Base-by-base conservation (phyloP, 148 eudicot genomes). In the Camellia japonica region DNA sequence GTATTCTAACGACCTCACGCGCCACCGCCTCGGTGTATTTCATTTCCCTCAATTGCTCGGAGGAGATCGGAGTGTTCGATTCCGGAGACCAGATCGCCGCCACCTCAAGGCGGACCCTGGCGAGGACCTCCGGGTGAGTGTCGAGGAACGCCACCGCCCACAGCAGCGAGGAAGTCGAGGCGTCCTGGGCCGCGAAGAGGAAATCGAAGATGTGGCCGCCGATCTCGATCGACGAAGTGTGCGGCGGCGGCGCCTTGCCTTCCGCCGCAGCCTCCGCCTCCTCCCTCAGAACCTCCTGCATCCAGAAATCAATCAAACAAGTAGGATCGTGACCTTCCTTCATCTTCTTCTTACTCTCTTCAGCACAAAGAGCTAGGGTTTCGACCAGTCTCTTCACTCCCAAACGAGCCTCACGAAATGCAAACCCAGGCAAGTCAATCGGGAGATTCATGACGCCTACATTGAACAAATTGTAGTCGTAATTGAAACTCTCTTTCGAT, bases 11-110 rank as follows among this genome's bases (percentile, higher is more conserved):
- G 0, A 95, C 87, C 87, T 95, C 98, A 46, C 97, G 89, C n/a
- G 98, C 94, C 77, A 93, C 98, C 18, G 98, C 98, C 43, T 89
- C 92, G n/a, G 94, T 88, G 89, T 90, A 95, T 80, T 79, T 90
- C 96, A 95, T 86, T 59, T 84, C 80, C 67, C 78, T 52, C 9
- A 95, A 58, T 19, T 88, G 86, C 10, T 93, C 98, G 5, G 91
- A 88, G 3, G 92, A 83, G 30, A 93, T 89, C 0, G 73, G 69
- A 0, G 74, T 49, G 63, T 79, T 81, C 1, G 82, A 71, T 14
- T 83, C 89, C 9, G 91, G 86, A 0, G 71, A 23, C 98, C 98
- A 94, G 1, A 89, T 63, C 0, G 73, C 46, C 7, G 81, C 76
- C 0, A 93, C 94, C 58, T 93, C 98, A 0, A 74, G 52, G 1